A percentile compares a stretch with the other conserved stretches of the same genome.
phyloP scores from a whole-genome alignment of 371 early-diverging fungal species.

The Mucor velutinosus region DNA sequence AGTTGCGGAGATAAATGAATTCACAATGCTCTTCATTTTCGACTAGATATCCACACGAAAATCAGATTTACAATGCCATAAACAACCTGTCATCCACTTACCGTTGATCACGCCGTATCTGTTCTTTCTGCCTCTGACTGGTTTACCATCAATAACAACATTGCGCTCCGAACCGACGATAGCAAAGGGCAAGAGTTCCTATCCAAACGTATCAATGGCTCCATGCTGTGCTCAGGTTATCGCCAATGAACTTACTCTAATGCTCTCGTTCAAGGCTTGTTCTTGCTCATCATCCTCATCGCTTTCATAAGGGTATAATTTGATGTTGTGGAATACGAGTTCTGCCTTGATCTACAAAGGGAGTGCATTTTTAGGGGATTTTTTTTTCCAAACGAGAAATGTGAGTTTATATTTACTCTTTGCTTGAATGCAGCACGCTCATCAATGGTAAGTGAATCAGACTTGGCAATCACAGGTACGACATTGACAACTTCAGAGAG shows the following conservation, averaged over 20 bases:
- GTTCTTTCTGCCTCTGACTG: slow-evolving; percentile 73
- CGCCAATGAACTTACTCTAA: slow-evolving; percentile 46
- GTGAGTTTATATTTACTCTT: slow-evolving; percentile 41
- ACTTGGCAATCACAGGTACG: slow-evolving; percentile 87
- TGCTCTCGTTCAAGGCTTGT: slow-evolving; percentile 70
- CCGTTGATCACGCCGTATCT: slow-evolving; percentile 72
- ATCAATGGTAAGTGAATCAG: slow-evolving; percentile 81
- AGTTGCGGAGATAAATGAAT: slow-evolving; percentile 83
- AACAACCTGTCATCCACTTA: slow-evolving; percentile 22
- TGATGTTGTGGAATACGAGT: slow-evolving; percentile 89
- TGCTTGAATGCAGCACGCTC: slow-evolving; percentile 77
- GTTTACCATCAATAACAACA: slow-evolving; percentile 79
- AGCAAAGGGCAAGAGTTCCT: slow-evolving; percentile 83
- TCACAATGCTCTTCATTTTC: slow-evolving; percentile 78
- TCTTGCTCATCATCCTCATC: slow-evolving; percentile 85
- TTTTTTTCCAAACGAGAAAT: neutral
- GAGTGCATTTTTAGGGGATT: neutral
- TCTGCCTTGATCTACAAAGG: slow-evolving; percentile 79
- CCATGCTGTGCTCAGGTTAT: neutral
- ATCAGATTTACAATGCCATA: neutral
- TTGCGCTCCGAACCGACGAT: slow-evolving; percentile 86
- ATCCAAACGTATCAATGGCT: neutral
- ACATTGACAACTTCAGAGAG: slow-evolving; percentile 76
- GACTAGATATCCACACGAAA: slow-evolving; percentile 34
- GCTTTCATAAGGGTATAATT: slow-evolving; percentile 84